These are phyloP conservation scores for Ballota nigra DNA, from an alignment of 257 asterid species.

Conservation along the genomic window DNA sequence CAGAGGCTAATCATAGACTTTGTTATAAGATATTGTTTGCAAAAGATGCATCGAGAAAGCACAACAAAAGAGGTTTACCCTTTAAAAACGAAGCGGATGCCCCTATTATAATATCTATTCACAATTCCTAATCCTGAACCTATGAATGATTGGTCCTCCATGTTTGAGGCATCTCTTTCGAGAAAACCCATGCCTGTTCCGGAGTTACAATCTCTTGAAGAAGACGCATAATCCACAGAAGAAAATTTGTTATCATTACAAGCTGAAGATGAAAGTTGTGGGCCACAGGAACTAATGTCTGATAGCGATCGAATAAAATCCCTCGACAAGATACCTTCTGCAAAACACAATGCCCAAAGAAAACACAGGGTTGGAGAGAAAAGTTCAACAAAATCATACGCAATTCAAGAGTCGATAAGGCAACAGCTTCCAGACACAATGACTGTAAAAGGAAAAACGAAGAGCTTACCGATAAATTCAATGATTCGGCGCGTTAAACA, in stretches of 20 bases:
- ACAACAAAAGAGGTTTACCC: slow-evolving; percentile 49
- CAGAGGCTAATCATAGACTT: not conserved
- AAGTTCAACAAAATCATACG: slow-evolving; percentile 19
- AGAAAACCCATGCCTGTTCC: slow-evolving; percentile 29
- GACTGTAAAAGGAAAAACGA: not conserved
- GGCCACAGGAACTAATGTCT: slow-evolving; percentile 38
- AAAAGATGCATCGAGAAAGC: slow-evolving; percentile 8
- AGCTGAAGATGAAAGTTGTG: slow-evolving; percentile 24
- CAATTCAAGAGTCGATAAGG: not conserved
- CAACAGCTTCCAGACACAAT: not conserved
- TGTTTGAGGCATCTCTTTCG: slow-evolving; percentile 31
- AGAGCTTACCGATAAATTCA: slow-evolving; percentile 62
- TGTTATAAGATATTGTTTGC: not conserved
- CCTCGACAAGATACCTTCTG: slow-evolving; percentile 64
- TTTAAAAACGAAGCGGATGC: slow-evolving; percentile 64
- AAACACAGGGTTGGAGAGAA: slow-evolving; percentile 14
- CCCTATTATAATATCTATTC: slow-evolving; percentile 49
- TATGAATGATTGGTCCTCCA: slow-evolving; percentile 36
- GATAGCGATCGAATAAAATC: slow-evolving; percentile 47
- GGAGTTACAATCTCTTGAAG: slow-evolving; percentile 38
- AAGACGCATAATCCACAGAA: slow-evolving; percentile 39
- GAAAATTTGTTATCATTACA: slow-evolving; percentile 23
- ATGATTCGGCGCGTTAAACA: slow-evolving; percentile 43
- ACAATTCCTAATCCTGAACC: slow-evolving; percentile 50
- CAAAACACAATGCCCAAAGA: slow-evolving; percentile 20